Evolutionary conservation across 129 eudicot genomes (phyloP), one percentile per base, ranked within the genome.

Genomic region (Kitagawia praeruptora): DNA sequence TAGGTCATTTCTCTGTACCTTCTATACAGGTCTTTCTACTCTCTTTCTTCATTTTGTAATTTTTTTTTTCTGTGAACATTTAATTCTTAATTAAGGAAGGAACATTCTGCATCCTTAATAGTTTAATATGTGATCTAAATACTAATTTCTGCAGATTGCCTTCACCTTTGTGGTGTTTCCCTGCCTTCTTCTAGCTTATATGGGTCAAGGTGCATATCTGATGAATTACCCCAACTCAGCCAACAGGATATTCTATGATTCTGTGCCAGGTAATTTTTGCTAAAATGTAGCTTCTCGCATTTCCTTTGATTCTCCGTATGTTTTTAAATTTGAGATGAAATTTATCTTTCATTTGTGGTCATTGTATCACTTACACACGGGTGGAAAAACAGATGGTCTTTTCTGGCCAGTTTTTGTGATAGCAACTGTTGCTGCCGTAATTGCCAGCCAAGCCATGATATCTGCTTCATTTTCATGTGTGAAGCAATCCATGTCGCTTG

Each of bases 361-460:
- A 48, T 75, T 75, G 73, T 77, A 54, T 67, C 75, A 58, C 31
- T 44, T 47, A 11, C 74, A 46, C 19, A 12, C 2, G 61, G 75
- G 46, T 74, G 46, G 72, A 80, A 82, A 51, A 82, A 85, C 90
- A 93, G 99, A 87, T 12, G 84, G 89, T 70, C 85, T 95, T 74
- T 95, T 92, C 83, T 95, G 99, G 99, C 99, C 99, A 5, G 89
- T 92, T 69, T 95, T 95, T 37, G 90, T 89, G 44, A 54, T 90
- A 61, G 99, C 99, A n/a, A 95, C 99, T 47, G 48, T 85, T 23
- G 99, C 99, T 78, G 97, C 99, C 48, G 48, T 95, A 27, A 95
- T 95, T 74, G 99, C 99, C 23, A 95, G 99, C 81, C 99, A 95
- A 87, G 97, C 99, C 73, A 95, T 95, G 99, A 95, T 95, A 77